Base-by-base conservation (phyloP, 2,329 filamentous ascomycete genomes). In the Plectosphaerella plurivora region DNA sequence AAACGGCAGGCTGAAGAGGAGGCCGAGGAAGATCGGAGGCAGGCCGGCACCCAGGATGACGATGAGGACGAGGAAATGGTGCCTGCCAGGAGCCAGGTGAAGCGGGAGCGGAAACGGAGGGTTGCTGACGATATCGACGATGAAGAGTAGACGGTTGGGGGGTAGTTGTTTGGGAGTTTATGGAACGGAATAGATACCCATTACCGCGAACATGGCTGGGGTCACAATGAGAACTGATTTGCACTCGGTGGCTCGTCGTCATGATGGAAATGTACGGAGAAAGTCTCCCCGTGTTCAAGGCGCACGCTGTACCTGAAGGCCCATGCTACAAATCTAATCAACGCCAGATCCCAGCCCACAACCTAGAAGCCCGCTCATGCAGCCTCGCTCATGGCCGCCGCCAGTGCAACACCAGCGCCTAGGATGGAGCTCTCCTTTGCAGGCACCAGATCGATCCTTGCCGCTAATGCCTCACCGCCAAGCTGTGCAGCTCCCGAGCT, bases 351-450 rank as follows among this genome's bases (percentile, higher is more conserved):
- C 37, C 15, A 22, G 37, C 15, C 12, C 36, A 14, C 36, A 6
- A 5, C 36, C 59, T 9, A 60, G 6, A 5, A 39, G 36, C 36
- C 16, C 37, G 15, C 14, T 41, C 16, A 41, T 60, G 51, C 73
- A 77, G 18, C n/a, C 16, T 49, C 18, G 15, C 9, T 25, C 6
- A 50, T 49, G 7, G 50, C 52, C 15, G 47, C 50, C 16, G 82
- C 82, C 45, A 86, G 75, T 2, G 88, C 86, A 14, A 92, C 87
- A 2, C 88, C 88, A 4, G 88, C 88, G 3, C 88, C 88, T 44
- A 88, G 78, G 51, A 92, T 77, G 1, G 87, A 89, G 61, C 87
- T 90, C 68, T 92, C 88, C 52, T 83, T 77, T 12, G 88, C 87
- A 47, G 84, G 78, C 48, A 88, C 83, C 22, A 92, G 74, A 50